phyloP scores from a whole-genome alignment of 345 rosid genomes.

The Ceriops tagal region DNA sequence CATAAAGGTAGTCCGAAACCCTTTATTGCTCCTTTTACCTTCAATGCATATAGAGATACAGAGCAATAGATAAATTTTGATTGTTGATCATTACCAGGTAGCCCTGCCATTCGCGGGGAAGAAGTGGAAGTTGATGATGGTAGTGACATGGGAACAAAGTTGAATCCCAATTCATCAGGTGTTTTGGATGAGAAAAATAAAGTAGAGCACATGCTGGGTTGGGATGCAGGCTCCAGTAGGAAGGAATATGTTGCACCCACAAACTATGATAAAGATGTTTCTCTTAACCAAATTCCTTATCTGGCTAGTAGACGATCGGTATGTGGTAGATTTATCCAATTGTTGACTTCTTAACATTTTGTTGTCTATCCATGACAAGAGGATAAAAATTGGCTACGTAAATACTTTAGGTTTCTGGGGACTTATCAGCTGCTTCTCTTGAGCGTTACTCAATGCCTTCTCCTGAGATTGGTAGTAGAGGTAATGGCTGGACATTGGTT shows the following conservation, averaged over 20 bases:
- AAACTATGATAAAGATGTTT: slow-evolving; percentile 29
- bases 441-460: slow-evolving; percentile 37
- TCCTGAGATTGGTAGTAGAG: slow-evolving; percentile 35
- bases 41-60: background rate
- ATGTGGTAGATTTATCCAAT: background rate
- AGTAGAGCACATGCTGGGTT: slow-evolving; percentile 25
- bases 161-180: slow-evolving; percentile 6
- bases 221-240: slow-evolving; percentile 22
- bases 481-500: slow-evolving; percentile 8
- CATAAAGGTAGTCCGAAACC: slow-evolving; percentile 25
- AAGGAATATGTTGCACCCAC: slow-evolving; percentile 24
- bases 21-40: background rate
- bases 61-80: background rate
- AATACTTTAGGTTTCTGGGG: slow-evolving; percentile 34
- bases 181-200: slow-evolving; percentile 17
- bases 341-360: background rate
- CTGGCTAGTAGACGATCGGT: slow-evolving; percentile 32
- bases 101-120: slow-evolving; percentile 23
- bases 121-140: slow-evolving; percentile 16
- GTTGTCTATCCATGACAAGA: background rate
- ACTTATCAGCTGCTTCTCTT: slow-evolving; percentile 39
- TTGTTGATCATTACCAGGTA: slow-evolving; percentile 11
- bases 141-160: slow-evolving; percentile 10
- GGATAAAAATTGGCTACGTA: background rate
- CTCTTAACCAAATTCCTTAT: slow-evolving; percentile 32